Percentiles rank a stretch among this genome's conserved stretches.
phyloP scores from a whole-genome alignment of 2,329 filamentous ascomycete genomes.

The Macroventuria anomochaeta region DNA sequence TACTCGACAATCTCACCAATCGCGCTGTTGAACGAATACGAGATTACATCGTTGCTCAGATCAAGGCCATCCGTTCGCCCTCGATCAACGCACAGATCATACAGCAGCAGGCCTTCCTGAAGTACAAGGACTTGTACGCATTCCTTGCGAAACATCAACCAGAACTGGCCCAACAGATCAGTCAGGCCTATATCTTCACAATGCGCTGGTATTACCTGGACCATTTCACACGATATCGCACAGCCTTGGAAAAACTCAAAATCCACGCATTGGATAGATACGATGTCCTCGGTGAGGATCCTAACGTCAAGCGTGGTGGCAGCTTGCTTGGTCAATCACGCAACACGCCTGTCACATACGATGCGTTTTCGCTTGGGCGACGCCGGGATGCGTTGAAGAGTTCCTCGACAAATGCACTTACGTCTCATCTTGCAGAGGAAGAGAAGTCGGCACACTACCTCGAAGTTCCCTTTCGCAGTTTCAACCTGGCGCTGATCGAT shows the following conservation, averaged over 20 bases:
- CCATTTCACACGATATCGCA: slow-evolving; percentile 87
- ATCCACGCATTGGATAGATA: slow-evolving; percentile 82
- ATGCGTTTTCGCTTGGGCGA: slow-evolving; percentile 87
- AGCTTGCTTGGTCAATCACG: slow-evolving; percentile 39
- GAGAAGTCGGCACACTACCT: slow-evolving; percentile 85
- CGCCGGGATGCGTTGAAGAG: slow-evolving; percentile 82
- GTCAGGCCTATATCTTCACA: slow-evolving; percentile 93
- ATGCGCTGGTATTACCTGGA: slow-evolving; percentile 98
- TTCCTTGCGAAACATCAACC: slow-evolving; percentile 85
- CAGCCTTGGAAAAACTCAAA: slow-evolving; percentile 82
- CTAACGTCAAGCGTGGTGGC: slow-evolving; percentile 67
- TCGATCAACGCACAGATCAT: slow-evolving; percentile 98
- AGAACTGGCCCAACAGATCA: slow-evolving; percentile 86
- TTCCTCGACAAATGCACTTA: slow-evolving; percentile 75
- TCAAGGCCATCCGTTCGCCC: slow-evolving; percentile 90
- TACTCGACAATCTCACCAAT: slow-evolving; percentile 81
- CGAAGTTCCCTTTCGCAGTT: slow-evolving; percentile 89
- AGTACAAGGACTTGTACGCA: slow-evolving; percentile 84
- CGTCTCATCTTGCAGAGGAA: slow-evolving; percentile 90
- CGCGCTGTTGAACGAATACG: slow-evolving; percentile 94
- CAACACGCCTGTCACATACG: slow-evolving; percentile 68
- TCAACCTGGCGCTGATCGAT: slow-evolving; percentile 91
- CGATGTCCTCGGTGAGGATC: slow-evolving; percentile 82
- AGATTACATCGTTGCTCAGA: slow-evolving; percentile 91
- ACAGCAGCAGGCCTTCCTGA: slow-evolving; percentile 88